Conservation (phyloP, 192 early-diverging fungal species). For the Coemansia sp. region DNA sequence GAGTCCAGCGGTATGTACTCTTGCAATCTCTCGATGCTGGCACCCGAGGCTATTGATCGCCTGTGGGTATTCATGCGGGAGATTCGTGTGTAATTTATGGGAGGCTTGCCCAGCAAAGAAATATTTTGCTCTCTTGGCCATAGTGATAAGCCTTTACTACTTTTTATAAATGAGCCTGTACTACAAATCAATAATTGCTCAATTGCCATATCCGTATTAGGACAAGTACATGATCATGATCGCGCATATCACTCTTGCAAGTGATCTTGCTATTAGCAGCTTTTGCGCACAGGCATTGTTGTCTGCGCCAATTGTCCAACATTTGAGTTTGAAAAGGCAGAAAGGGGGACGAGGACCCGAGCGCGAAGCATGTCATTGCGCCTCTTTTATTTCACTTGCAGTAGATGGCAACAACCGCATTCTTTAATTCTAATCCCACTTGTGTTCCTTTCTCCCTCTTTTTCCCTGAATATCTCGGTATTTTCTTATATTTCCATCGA, state of each 20-base stretch:
- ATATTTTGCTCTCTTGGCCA: neutral
- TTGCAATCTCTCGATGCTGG: constrained; percentile 31
- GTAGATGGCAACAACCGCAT: neutral
- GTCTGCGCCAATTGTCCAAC: neutral
- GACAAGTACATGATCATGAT: neutral
- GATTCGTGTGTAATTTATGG: constrained; percentile 9
- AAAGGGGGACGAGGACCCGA: neutral
- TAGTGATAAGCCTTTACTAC: neutral
- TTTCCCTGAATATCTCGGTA: neutral
- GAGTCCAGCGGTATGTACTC: constrained; percentile 31
- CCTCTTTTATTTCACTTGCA: neutral
- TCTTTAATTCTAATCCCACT: neutral
- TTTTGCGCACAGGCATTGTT: neutral
- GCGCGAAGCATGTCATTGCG: neutral
- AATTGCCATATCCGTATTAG: neutral
- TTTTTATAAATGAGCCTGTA: neutral
- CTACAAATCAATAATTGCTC: neutral
- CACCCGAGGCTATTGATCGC: constrained; percentile 35
- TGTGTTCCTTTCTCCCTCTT: neutral
- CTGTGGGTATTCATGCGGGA: constrained; percentile 40
- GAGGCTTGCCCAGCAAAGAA: constrained; percentile 3
- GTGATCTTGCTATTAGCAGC: no score
- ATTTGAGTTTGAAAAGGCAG: neutral
- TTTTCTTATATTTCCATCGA: neutral
- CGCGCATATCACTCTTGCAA: no score